These are phyloP conservation scores for Penicillium sp. DNA, from an alignment of 2,329 filamentous ascomycete genomes.

Conservation along the genomic window DNA sequence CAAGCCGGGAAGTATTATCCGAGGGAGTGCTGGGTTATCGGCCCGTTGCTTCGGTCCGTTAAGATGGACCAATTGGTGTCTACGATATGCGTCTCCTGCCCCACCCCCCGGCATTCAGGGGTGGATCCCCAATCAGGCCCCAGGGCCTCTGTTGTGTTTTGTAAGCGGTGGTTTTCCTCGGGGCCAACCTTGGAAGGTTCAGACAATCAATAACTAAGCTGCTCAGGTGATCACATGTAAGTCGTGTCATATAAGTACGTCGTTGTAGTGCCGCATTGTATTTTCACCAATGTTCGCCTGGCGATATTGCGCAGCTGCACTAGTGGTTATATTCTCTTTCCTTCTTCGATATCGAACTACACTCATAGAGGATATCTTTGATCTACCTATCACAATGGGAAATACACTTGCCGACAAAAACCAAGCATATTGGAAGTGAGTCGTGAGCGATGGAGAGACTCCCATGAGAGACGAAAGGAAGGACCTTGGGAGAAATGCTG, in stretches of 20 bases:
- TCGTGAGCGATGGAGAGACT: not conserved
- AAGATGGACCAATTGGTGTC: too few species aligned
- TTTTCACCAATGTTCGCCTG: not conserved
- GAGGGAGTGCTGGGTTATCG: too few species aligned
- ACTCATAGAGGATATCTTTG: not conserved
- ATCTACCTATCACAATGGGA: not conserved
- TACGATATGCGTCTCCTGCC: too few species aligned
- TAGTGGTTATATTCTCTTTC: not conserved
- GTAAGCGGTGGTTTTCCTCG: too few species aligned
- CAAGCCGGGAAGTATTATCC: too few species aligned
- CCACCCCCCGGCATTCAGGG: too few species aligned
- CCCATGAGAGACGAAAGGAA: not conserved
- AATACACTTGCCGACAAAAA: not conserved
- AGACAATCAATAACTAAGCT: not conserved
- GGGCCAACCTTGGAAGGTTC: too few species aligned
- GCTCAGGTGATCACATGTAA: not conserved
- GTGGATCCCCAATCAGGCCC: too few species aligned
- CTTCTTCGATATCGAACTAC: not conserved
- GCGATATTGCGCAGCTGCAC: not conserved
- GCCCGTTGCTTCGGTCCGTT: too few species aligned
- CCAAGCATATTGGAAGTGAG: conserved; percentile 1
- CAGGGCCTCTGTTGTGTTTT: too few species aligned
- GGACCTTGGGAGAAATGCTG: not conserved
- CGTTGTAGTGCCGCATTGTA: not conserved
- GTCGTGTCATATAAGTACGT: not conserved